Evolutionary conservation across 345 rosid genomes (phyloP).

Genomic region (Brassica carinata): DNA sequence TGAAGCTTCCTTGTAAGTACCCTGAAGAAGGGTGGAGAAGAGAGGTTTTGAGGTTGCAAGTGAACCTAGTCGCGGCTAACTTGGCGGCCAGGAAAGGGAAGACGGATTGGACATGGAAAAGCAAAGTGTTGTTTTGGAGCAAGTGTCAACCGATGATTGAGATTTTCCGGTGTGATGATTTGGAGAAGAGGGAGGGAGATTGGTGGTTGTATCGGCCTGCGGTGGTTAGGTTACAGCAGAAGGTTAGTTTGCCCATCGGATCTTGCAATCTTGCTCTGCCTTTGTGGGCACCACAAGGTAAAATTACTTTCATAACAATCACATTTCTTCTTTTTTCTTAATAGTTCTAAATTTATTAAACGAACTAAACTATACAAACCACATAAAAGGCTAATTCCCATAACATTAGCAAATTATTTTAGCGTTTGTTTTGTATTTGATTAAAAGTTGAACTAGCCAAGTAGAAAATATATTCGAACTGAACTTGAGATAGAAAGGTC

Average conservation of each 20-base stretch:
- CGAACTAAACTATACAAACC: background rate
- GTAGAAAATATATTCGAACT: background rate
- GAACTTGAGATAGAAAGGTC: conserved; percentile 15
- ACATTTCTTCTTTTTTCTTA: background rate
- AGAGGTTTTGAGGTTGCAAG: conserved; percentile 81
- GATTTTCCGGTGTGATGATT: conserved; percentile 78
- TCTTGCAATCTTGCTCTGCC: conserved; percentile 83
- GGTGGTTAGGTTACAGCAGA: conserved; percentile 62
- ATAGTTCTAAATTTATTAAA: background rate
- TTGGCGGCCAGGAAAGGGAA: conserved; percentile 63
- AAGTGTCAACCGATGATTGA: conserved; percentile 92
- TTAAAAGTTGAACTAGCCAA: conserved; percentile 5
- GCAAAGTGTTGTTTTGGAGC: conserved; percentile 75
- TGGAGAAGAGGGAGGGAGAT: conserved; percentile 69
- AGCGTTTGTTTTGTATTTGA: background rate
- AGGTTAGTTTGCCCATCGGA: conserved; percentile 75
- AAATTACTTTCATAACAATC: background rate
- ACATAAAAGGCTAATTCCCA: background rate
- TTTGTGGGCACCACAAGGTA: conserved; percentile 86
- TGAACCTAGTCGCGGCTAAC: conserved; percentile 70
- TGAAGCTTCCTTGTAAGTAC: conserved; percentile 69
- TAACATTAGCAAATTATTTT: background rate
- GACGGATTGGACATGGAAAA: conserved; percentile 60
- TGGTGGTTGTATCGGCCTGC: conserved; percentile 85
- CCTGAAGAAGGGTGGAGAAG: conserved; percentile 87